Percentiles rank a stretch among this genome's conserved stretches.
Conservation (phyloP, 1,284 basidiomycete genomes). For the Mycosarcoma maydis region DNA sequence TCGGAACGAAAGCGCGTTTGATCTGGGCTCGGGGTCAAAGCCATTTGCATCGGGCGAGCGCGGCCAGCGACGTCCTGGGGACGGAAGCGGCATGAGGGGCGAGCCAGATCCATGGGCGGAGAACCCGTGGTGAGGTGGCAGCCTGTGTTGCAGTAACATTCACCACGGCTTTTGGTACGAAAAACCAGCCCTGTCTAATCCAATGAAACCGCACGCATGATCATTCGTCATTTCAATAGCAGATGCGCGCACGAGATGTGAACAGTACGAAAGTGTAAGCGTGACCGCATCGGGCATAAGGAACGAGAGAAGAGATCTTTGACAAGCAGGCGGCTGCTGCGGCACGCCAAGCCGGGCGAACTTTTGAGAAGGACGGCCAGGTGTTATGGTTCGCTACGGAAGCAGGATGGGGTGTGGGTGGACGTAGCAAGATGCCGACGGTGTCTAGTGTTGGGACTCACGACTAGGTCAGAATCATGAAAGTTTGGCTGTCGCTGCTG, state of each 20-base stretch:
- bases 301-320: not conserved
- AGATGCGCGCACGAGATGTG: no score
- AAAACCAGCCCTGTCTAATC: no score
- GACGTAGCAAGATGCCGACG: no score
- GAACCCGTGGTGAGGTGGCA: slow-evolving; percentile 34
- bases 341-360: slow-evolving; percentile 17
- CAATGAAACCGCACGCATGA: no score
- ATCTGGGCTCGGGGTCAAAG: slow-evolving; percentile 13
- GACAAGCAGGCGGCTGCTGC: slow-evolving; percentile 13
- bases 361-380: slow-evolving; percentile 6
- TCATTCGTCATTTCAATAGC: not conserved
- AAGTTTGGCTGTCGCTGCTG: not conserved
- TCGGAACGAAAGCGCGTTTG: slow-evolving; percentile 17
- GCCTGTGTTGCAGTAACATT: not conserved
- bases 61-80: slow-evolving; percentile 13
- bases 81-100: slow-evolving; percentile 1
- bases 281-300: no score
- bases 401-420: no score
- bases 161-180: not conserved
- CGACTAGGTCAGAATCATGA: no score
- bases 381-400: not conserved
- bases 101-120: slow-evolving; percentile 45
- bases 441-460: no score
- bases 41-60: slow-evolving; percentile 23
- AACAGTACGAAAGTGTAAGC: no score